A percentile compares a stretch with the other conserved stretches of the same genome.
Evolutionary conservation across 768 basidiomycete species (phyloP).

Genomic region (Phaeotremella skinneri): DNA sequence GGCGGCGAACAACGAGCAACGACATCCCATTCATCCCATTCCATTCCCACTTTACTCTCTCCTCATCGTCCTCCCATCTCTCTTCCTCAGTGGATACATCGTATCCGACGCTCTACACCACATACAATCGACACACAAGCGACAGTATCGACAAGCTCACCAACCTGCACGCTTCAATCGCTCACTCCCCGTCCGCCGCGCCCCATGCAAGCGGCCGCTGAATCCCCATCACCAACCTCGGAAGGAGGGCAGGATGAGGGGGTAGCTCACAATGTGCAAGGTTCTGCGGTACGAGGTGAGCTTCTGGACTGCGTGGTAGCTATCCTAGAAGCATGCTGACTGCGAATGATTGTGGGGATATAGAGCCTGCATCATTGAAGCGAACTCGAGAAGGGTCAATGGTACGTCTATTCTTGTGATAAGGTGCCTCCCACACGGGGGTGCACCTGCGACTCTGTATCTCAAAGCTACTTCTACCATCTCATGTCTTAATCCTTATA

Average conservation of each 20-base stretch:
- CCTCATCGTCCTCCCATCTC: no score
- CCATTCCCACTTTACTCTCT: no score
- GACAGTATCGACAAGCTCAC: background rate
- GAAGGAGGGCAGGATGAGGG: background rate
- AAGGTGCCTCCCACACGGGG: background rate
- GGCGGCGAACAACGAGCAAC: no score
- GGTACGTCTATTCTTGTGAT: constrained; percentile 21
- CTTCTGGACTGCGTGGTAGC: no score
- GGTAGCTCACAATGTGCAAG: background rate
- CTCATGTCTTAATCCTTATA: background rate
- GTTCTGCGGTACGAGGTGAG: background rate
- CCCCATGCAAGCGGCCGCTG: constrained; percentile 9
- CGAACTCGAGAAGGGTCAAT: constrained; percentile 38
- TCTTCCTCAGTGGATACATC: background rate
- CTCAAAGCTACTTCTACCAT: no score
- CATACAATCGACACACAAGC: no score
- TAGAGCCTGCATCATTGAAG: constrained; percentile 23
- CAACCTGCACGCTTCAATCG: background rate
- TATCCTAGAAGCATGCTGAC: no score
- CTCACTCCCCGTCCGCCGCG: no score
- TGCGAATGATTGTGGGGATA: background rate
- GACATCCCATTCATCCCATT: no score
- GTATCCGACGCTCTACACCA: no score
- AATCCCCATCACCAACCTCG: constrained; percentile 9
- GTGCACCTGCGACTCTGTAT: background rate